These are phyloP conservation scores for Penicillium canescens DNA, from an alignment of 495 filamentous ascomycete genomes.

Conservation along the genomic window DNA sequence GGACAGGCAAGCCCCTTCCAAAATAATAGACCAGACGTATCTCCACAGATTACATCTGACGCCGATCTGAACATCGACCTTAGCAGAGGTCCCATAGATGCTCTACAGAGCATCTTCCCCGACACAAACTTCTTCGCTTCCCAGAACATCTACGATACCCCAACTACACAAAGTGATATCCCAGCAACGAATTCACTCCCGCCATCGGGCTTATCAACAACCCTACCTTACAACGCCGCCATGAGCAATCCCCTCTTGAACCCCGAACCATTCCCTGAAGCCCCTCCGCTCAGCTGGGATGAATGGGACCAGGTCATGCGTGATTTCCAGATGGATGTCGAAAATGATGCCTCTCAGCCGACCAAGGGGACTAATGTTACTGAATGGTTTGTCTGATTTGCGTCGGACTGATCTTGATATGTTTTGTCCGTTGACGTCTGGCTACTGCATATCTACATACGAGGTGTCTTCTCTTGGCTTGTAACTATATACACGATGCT, in stretches of 20 bases:
- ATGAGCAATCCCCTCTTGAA: slow-evolving; percentile 16
- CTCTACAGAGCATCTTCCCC: slow-evolving; percentile 34
- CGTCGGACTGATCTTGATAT: not conserved
- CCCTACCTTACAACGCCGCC: slow-evolving; percentile 8
- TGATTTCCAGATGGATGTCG: slow-evolving; percentile 48
- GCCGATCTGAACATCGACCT: slow-evolving; percentile 30
- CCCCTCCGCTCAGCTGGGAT: slow-evolving; percentile 34
- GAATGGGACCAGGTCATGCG: slow-evolving; percentile 54
- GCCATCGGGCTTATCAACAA: slow-evolving; percentile 1
- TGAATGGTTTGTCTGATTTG: slow-evolving; percentile 32
- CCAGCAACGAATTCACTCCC: not conserved
- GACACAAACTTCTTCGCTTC: slow-evolving; percentile 29
- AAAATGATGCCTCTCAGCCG: slow-evolving; percentile 22
- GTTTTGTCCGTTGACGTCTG: not conserved
- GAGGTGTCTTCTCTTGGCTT: not conserved
- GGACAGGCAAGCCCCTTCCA: slow-evolving; percentile 2
- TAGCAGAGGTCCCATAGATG: slow-evolving; percentile 26
- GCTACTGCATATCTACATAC: not conserved
- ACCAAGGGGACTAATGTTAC: slow-evolving; percentile 29
- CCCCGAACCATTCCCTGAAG: slow-evolving; percentile 6
- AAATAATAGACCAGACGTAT: not conserved
- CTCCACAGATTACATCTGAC: not conserved
- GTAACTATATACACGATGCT: slow-evolving; percentile 3
- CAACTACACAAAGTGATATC: slow-evolving; percentile 5
- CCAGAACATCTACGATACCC: slow-evolving; percentile 5